phyloP scores from a whole-genome alignment of 306 rosid species.

The Castanea mollissima region DNA sequence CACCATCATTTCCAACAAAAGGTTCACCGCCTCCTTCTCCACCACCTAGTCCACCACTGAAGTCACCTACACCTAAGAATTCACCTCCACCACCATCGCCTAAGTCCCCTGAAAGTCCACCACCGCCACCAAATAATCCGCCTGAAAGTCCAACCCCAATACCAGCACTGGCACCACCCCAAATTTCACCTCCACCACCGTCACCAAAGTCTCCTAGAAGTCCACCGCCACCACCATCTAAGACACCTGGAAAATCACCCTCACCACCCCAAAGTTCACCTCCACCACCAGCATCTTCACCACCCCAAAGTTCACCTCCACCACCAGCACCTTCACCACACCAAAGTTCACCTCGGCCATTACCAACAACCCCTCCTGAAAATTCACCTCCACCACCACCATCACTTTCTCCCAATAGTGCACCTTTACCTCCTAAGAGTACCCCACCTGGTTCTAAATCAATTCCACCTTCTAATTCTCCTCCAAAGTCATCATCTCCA shows the following conservation, averaged over 20 bases:
- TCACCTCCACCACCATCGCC: conserved; percentile 35
- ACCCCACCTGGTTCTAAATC: conserved; percentile 39
- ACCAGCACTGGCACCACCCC: conserved; percentile 20
- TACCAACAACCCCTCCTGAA: conserved; percentile 18
- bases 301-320: conserved; percentile 17
- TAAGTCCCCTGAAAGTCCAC: conserved; percentile 38
- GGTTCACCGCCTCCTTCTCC: conserved; percentile 33
- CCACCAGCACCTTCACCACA: conserved; percentile 22
- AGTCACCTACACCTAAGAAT: conserved; percentile 29
- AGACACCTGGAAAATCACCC: conserved; percentile 13
- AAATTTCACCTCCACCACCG: conserved; percentile 29
- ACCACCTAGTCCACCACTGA: conserved; percentile 21
- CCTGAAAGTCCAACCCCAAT: conserved; percentile 21
- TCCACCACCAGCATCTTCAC: conserved; percentile 28
- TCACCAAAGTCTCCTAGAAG: conserved; percentile 16
- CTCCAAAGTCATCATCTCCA: conserved; percentile 39
- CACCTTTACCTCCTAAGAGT: conserved; percentile 42
- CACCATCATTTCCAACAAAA: conserved; percentile 2
- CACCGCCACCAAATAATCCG: conserved; percentile 21
- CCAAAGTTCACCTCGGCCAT: conserved; percentile 28
- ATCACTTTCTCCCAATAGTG: conserved; percentile 21
- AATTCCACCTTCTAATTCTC: conserved; percentile 36
- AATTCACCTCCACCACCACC: conserved; percentile 27
- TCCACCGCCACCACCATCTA: conserved; percentile 35
- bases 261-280: conserved; percentile 8